Base-by-base conservation (phyloP, 179 eudicot genomes). In the Corrigiola litoralis region DNA sequence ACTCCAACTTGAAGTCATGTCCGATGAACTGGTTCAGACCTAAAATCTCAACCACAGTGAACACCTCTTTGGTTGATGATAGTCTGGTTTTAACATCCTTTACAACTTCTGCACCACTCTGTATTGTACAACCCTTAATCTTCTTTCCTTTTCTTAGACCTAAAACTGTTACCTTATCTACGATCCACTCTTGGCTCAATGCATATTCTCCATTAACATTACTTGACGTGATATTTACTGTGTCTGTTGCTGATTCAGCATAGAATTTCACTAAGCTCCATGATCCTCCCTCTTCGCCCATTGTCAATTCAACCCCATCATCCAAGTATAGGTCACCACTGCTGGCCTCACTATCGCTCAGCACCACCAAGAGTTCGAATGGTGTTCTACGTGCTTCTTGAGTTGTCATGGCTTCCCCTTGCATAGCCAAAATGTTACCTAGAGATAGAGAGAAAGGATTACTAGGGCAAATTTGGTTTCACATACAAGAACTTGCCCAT, bases 351-450 rank as follows among this genome's bases (percentile, higher is more conserved):
- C 24, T 53, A 8, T 37, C 40, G 2, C 51, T 63, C 4, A 77
- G 29, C 1, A 68, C 95, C 51, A 83, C 86, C 74, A 89, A 49
- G 14, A 88, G 61, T 36, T 80, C 40, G 55, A 87, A 89, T 0
- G 87, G 81, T 5, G 89, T 85, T 25, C 56, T 72, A 23, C 95
- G 73, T 6, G 95, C 92, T 44, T 67, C 85, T 64, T 48, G 51
- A 1, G 90, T 87, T 36, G 94, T 87, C 90, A 89, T 77, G 3
- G 80, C 87, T 58, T 77, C 75, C 18, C 83, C 88, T 73, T 89
- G 96, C 90, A 87, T 76, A 2, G 90, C 86, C 59, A 89, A 23
- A 20, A 82, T 79, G 54, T 77, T 75, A 49, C 78, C 78, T 75
- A 24, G 9, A 57, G n/a, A 46, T 49, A 23, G 21, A 20, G n/a